Conservation (phyloP, 2,329 filamentous ascomycete species). For the Hymenoscyphus repandus region DNA sequence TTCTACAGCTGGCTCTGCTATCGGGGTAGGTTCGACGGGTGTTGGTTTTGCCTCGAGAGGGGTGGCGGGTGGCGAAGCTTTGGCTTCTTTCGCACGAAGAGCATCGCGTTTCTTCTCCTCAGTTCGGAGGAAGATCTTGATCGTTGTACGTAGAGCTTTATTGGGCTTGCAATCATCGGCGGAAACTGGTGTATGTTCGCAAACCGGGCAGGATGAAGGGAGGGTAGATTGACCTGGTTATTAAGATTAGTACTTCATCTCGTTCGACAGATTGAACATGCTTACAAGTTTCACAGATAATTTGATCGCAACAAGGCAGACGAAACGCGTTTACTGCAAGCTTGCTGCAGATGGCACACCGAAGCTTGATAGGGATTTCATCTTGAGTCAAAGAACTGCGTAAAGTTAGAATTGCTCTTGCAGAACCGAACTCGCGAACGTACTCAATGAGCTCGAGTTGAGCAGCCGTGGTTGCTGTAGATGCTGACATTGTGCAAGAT, state of each 20-base stretch:
- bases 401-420: slow-evolving; percentile 9
- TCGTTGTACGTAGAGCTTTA: slow-evolving; percentile 86
- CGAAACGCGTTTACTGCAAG: slow-evolving; percentile 87
- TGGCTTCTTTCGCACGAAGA: slow-evolving; percentile 41
- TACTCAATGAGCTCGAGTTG: slow-evolving; percentile 32
- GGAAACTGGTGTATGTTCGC: slow-evolving; percentile 84
- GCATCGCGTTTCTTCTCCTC: slow-evolving; percentile 84
- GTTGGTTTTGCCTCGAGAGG: slow-evolving; percentile 23
- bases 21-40: slow-evolving; percentile 13
- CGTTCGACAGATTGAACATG: slow-evolving; percentile 1
- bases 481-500: slow-evolving; percentile 24
- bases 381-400: slow-evolving; percentile 41
- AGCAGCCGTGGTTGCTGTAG: slow-evolving; percentile 23
- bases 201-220: slow-evolving; percentile 80
- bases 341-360: slow-evolving; percentile 90
- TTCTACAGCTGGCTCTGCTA: slow-evolving; percentile 1
- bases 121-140: slow-evolving; percentile 84
- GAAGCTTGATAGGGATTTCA: slow-evolving; percentile 91
- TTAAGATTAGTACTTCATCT: slow-evolving; percentile 17
- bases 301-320: slow-evolving; percentile 90
- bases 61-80: slow-evolving; percentile 32
- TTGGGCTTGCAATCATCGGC: slow-evolving; percentile 82
- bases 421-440: slow-evolving; percentile 3
- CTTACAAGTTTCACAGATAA: slow-evolving; percentile 84
- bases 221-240: slow-evolving; percentile 66